Base-by-base conservation (phyloP, 148 eudicot species). In the Rhododendron mucronatum region DNA sequence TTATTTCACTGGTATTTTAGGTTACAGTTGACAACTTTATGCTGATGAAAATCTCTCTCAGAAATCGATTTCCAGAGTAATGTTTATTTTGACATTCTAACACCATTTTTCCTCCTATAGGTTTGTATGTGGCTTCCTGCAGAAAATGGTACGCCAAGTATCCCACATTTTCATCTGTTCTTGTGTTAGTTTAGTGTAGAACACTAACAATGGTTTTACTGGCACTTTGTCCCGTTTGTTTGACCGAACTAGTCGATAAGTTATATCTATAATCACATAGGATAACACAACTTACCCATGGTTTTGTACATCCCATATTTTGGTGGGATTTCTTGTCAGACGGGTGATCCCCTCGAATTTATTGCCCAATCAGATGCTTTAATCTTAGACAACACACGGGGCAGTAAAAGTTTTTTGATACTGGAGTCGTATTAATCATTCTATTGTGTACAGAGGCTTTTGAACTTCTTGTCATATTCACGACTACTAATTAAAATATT, bases 101-200 rank as follows among this genome's bases (percentile, higher is more conserved):
- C n/a, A 11, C 21, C 48, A 6, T 53, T 44, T 63, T 82, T 57
- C 35, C 51, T 41, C 77, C 55, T 90, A 88, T 92, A 96, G 99
- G 89, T 96, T 94, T 82, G 98, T 96, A 5, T 93, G 95, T 88
- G 71, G 88, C 51, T 95, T 95, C 82, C 89, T 96, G 84, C 91
- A 88, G 91, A 96, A 89, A 89, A 95, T 96, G 99, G 99, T 95
- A 93, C 53, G 67, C 48, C 57, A 18, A 44, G 1, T 74, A 23
- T 37, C n/a, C 37, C 30, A 44, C 45, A 45, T 50, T 30, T 44
- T 28, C 11, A 14, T 45, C 41, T 69, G 3, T 12, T 14, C 1
- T 15, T 8, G 67, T 53, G 26, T 30, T 82, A 57, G 63, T 53
- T 53, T 51, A 39, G 8, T 18, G 26, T 79, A 47, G 59, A 10